These are phyloP conservation scores for Magnusiomyces ingens DNA, from an alignment of 1,139 yeast species.

Conservation along the genomic window DNA sequence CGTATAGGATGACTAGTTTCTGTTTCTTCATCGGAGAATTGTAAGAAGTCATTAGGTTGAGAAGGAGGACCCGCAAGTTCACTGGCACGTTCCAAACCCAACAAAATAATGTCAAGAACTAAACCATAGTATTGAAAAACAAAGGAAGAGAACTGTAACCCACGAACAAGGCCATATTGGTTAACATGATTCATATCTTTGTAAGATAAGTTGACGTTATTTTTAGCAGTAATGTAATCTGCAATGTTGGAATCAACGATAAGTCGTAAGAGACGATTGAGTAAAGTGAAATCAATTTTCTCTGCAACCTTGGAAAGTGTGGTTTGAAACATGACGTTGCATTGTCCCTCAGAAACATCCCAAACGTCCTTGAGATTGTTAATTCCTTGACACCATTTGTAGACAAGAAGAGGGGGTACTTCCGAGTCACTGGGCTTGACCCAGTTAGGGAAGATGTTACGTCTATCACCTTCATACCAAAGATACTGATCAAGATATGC, in stretches of 20 bases:
- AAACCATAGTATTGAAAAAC: slow-evolving; percentile 87
- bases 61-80: slow-evolving; percentile 73
- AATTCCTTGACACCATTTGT: slow-evolving; percentile 95
- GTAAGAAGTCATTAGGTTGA: slow-evolving; percentile 71
- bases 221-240: slow-evolving; percentile 89
- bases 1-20: slow-evolving; percentile 71
- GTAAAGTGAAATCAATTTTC: slow-evolving; percentile 77
- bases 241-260: slow-evolving; percentile 89
- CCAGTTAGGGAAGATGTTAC: slow-evolving; percentile 92
- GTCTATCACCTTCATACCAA: slow-evolving; percentile 91
- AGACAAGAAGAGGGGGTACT: slow-evolving; percentile 83
- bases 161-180: slow-evolving; percentile 80
- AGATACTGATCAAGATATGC: slow-evolving; percentile 92
- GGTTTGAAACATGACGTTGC: slow-evolving; percentile 80
- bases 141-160: slow-evolving; percentile 85
- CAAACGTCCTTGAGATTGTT: slow-evolving; percentile 74
- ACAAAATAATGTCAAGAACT: slow-evolving; percentile 67
- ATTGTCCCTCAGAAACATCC: slow-evolving; percentile 68
- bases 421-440: slow-evolving; percentile 92
- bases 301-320: slow-evolving; percentile 66
- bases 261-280: slow-evolving; percentile 72
- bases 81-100: slow-evolving; percentile 81
- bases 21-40: slow-evolving; percentile 51
- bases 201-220: slow-evolving; percentile 71
- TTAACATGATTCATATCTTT: slow-evolving; percentile 95